Evolutionary conservation across 2,329 filamentous ascomycete species (phyloP), one percentile per base, ranked within the genome.

Genomic region (Macrophomina pseudophaseolina): DNA sequence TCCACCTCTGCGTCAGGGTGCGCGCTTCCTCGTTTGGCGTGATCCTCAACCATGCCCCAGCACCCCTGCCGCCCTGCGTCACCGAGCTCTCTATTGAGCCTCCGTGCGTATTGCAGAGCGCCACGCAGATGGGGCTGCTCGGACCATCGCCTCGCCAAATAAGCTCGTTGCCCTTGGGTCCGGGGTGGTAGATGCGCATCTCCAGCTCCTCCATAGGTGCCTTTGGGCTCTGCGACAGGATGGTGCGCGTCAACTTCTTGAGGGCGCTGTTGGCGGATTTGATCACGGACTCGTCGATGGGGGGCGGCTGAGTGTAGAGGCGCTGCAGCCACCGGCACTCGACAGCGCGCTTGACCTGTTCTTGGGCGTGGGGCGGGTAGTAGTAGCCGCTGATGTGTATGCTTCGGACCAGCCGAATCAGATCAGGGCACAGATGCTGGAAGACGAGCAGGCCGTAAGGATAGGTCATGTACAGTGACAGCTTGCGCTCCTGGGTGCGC

Each of bases 391-490:
- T 77, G 11, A 82, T 73, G 68, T 80, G 78, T 11, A 82, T 71
- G 65, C 74, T 78, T 42, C 74, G 74, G 14, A 78, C 78, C 62
- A 80, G 80, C n/a, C 72, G 73, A 9, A 81, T 71, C 8, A 82
- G 74, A 42, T 75, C 74, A 4, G 80, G 80, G 49, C 79, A 79
- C 14, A 75, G 67, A 33, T 69, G 74, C 67, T 77, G 76, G 74
- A 80, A 53, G 65, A 80, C 66, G 70, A 81, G 60, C 70, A 83
- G 70, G 58, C 80, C 76, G 56, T 79, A 70, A 0, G 80, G 78
- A 68, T 81, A 80, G 8, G 75, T 71, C 58, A 83, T 70, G 69
- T 79, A 79, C 23, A 81, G 71, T 63, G 81, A 80, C 64, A 81
- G 74, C 28, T 58, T 60, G 40, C 59, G 56, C 11, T 68, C 65